Conservation (phyloP, 805 yeast species). For the Millerozyma miso region DNA sequence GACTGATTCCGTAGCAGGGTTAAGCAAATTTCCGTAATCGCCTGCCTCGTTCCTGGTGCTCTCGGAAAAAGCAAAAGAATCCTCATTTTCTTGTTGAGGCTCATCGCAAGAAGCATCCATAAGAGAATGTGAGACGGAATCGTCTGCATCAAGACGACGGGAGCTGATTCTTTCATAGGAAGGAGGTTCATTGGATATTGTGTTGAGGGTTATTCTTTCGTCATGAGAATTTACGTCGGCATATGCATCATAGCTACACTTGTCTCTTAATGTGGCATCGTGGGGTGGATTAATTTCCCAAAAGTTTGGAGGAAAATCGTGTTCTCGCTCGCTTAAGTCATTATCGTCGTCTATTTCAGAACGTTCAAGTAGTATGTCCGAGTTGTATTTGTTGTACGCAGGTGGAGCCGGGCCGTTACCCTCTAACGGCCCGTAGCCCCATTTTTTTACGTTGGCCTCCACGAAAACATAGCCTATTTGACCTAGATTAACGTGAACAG, state of each 20-base stretch:
- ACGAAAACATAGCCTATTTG: conserved; percentile 85
- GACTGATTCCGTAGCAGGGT: too few relatives aligned
- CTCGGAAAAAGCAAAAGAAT: not conserved
- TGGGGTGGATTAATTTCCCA: conserved; percentile 35
- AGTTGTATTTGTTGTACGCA: conserved; percentile 73
- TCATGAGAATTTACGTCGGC: conserved; percentile 35
- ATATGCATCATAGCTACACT: conserved; percentile 36
- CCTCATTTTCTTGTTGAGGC: not conserved
- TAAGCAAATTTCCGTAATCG: too few relatives aligned
- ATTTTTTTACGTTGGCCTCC: conserved; percentile 88
- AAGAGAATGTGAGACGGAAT: not conserved
- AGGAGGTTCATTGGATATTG: conserved; percentile 38
- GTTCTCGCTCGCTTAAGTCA: conserved; percentile 40
- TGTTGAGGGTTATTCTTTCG: conserved; percentile 40
- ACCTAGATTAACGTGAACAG: conserved; percentile 85
- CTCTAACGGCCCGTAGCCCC: conserved; percentile 91
- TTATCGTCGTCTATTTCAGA: conserved; percentile 50
- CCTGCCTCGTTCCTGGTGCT: not conserved
- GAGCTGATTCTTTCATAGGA: conserved; percentile 18
- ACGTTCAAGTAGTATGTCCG: conserved; percentile 72
- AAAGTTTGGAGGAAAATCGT: conserved; percentile 56
- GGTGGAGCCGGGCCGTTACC: conserved; percentile 94
- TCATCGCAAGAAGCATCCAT: not conserved
- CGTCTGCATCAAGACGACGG: not conserved
- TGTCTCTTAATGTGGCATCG: conserved; percentile 18